Evolutionary conservation across 2,329 filamentous ascomycete genomes (phyloP), one percentile per base, ranked within the genome.

Genomic region (Colletotrichum coccodes): DNA sequence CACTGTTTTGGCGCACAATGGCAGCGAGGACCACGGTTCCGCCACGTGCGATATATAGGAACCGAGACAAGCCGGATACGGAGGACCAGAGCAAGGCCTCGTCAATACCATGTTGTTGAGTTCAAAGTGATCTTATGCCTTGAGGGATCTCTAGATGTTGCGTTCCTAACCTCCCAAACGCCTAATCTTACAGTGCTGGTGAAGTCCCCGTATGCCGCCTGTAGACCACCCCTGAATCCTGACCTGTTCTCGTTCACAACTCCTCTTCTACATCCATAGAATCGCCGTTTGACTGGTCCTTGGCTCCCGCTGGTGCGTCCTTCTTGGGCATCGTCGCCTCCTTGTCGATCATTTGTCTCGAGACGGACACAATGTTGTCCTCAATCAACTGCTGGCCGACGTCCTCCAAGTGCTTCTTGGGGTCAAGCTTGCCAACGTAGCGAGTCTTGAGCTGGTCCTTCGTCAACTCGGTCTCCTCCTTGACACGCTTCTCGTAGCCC

Each of bases 301-400:
- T 85, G 42, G 84, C 76, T 38, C 76, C 78, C 16, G 80, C 80
- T 64, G 81, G 80, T 14, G 75, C 78, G 68, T 92, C 87, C 81
- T 91, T 91, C 79, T 89, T 91, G 23, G 95, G 94, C 81, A 97
- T 93, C 6, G 94, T 96, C 4, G 96, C 96, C 81, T 99, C 96
- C 85, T 98, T 98, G 85, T 98, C 96, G 76, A 99, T 98, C 95
- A 99, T 98, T 82, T 98, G 96, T 79, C 95, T 89, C 72, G 94
- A 97, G n/a, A 99, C 95, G 4, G 94, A 94, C 14, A 99, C 96
- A 72, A 99, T 99, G 83, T 99, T 99, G 88, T 99, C 96, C 84
- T 99, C 97, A 76, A 99, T 98, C 72, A 98, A 88, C 79, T 97
- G 91, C 82, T 98, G 95, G 63, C 96, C 96, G 53, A 99, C 94